These are phyloP conservation scores for Rhododendron ovatum DNA, from an alignment of 148 eudicot species.

Conservation along the genomic window DNA sequence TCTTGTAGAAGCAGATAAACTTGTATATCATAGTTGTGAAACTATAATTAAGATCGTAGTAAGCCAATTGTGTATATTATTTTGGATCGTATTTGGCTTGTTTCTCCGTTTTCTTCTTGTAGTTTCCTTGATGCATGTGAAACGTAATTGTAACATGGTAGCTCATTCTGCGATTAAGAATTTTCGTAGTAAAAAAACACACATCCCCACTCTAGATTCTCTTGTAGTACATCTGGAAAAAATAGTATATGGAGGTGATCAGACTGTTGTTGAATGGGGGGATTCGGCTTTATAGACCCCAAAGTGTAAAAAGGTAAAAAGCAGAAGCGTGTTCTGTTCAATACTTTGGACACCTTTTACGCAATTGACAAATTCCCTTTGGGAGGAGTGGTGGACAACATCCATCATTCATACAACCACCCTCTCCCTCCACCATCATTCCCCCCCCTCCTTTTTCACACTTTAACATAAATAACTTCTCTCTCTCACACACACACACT, in stretches of 20 bases:
- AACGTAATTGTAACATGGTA: too few relatives aligned
- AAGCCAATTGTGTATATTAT: too few relatives aligned
- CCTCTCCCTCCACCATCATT: constrained; percentile 3
- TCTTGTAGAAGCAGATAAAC: too few relatives aligned
- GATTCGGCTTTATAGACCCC: neutral
- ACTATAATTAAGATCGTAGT: neutral
- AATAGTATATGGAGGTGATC: neutral
- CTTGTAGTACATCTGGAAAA: neutral
- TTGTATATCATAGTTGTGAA: neutral
- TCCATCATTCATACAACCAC: constrained; percentile 29
- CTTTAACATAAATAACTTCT: too few relatives aligned
- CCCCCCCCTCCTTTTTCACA: neutral
- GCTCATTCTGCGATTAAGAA: too few relatives aligned
- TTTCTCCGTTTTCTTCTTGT: too few relatives aligned
- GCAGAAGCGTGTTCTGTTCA: neutral
- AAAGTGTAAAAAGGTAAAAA: neutral
- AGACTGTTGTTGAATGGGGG: neutral
- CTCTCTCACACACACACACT: neutral
- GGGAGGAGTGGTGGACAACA: constrained; percentile 26
- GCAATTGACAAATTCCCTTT: constrained; percentile 4
- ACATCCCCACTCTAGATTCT: neutral
- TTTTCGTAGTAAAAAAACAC: neutral
- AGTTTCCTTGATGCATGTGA: too few relatives aligned
- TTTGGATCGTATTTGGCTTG: too few relatives aligned
- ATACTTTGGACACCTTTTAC: neutral